Base-by-base conservation (phyloP, 1,284 basidiomycete genomes). In the Cerrena zonata region DNA sequence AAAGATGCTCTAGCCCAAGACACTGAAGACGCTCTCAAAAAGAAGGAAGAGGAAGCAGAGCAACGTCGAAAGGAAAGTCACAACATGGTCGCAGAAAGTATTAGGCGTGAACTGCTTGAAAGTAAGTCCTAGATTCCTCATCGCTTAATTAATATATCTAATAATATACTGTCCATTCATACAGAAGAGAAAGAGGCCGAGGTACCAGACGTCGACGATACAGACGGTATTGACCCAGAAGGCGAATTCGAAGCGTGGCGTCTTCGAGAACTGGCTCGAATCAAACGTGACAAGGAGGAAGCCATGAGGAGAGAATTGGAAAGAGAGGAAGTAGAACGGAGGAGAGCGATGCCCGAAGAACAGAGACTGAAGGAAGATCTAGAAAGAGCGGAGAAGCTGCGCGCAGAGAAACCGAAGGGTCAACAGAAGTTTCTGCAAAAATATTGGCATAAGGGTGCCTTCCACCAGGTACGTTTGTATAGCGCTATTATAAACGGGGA, bases 391-490 rank as follows among this genome's bases (percentile, higher is more conserved):
- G 78, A 91, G 55, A 81, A 87, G 65, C 75, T 80, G 37, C 76
- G 94, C 48, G 84, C 85, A 50, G 86, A 88, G 48, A 94, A 94
- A 69, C 84, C 88, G 1, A 88, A 92, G 60, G 92, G 91, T 2
- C 77, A 89, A 55, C 90, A 94, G 66, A 89, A 85, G 61, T 98
- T 99, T 73, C 69, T 98, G 61, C 94, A 99, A 67, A 98, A 96
- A 71, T 99, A 97, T 67, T 98, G 94, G 82, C 96, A 99, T 75
- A 98, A 97, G 71, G 96, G 96, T 61, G 94, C 94, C 53, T 99
- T 99, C 77, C 94, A 96, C 69, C 91, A 91, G 78, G 91, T 88
- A 53, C 22, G 74, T 47, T 12, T 18, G n/a, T n/a, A n/a, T n/a
- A n/a, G n/a, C n/a, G n/a, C n/a, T n/a, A n/a, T n/a, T n/a, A 11